Evolutionary conservation across 1,139 yeast genomes (phyloP).

Genomic region (Taphrina pruni): DNA sequence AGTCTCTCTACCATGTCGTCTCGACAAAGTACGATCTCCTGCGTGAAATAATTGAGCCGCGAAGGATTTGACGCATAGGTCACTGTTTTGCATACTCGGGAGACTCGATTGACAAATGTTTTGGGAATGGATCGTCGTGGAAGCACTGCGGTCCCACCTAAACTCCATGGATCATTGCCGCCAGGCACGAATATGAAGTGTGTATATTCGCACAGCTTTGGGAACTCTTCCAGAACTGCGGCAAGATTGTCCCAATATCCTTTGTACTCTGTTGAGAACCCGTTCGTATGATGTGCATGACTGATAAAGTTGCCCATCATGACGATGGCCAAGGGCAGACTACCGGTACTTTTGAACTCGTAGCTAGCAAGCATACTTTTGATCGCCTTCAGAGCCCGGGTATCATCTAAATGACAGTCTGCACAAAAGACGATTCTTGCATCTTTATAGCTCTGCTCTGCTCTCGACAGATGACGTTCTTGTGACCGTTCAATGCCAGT

Average conservation of each 20-base stretch:
- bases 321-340: slow-evolving; percentile 65
- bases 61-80: slow-evolving; percentile 81
- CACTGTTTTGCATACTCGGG: slow-evolving; percentile 66
- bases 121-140: slow-evolving; percentile 77
- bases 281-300: slow-evolving; percentile 63
- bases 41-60: slow-evolving; percentile 72
- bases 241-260: slow-evolving; percentile 66
- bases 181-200: slow-evolving; percentile 81
- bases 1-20: slow-evolving; percentile 75
- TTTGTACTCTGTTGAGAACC: slow-evolving; percentile 63
- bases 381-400: slow-evolving; percentile 64
- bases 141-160: slow-evolving; percentile 67
- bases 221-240: slow-evolving; percentile 58
- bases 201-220: slow-evolving; percentile 55
- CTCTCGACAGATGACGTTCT: slow-evolving; percentile 59
- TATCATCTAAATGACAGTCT: slow-evolving; percentile 69
- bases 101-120: slow-evolving; percentile 70
- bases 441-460: slow-evolving; percentile 63
- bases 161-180: slow-evolving; percentile 89
- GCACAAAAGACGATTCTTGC: slow-evolving; percentile 76
- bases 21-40: slow-evolving; percentile 75
- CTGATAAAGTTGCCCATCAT: slow-evolving; percentile 75
- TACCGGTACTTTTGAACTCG: slow-evolving; percentile 54
- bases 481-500: slow-evolving; percentile 67
- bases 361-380: slow-evolving; percentile 63